A percentile compares a stretch with the other conserved stretches of the same genome.
Evolutionary conservation across 2,329 filamentous ascomycete genomes (phyloP).

Genomic region (Calonectria henricotiae): DNA sequence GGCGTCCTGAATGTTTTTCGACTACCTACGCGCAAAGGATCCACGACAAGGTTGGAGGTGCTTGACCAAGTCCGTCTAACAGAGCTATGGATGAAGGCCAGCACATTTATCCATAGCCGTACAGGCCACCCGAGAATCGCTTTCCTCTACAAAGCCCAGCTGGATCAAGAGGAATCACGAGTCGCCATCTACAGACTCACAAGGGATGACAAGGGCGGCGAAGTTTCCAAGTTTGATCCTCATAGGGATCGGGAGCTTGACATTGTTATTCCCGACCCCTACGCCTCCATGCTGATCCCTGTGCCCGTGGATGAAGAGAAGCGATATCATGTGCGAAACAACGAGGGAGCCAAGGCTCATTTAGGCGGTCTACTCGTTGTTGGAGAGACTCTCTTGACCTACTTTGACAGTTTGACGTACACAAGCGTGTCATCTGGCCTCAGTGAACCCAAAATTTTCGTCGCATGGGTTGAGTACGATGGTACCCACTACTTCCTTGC

Average conservation of each 20-base stretch:
- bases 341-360: conserved; percentile 69
- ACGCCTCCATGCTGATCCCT: conserved; percentile 75
- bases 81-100: conserved; percentile 74
- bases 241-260: conserved; percentile 71
- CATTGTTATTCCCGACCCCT: conserved; percentile 69
- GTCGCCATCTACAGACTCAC: conserved; percentile 75
- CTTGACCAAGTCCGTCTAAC: conserved; percentile 72
- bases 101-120: conserved; percentile 72
- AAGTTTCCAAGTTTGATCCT: conserved; percentile 71
- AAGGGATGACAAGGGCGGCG: conserved; percentile 71
- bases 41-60: conserved; percentile 63
- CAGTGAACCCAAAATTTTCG: conserved; percentile 85
- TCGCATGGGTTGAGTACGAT: conserved; percentile 92
- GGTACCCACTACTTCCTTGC: conserved; percentile 87
- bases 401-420: conserved; percentile 85
- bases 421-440: conserved; percentile 77
- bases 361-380: conserved; percentile 82
- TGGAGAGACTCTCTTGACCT: conserved; percentile 86
- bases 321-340: conserved; percentile 74
- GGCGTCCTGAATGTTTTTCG: conserved; percentile 72
- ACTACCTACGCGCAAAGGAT: conserved; percentile 65
- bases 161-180: conserved; percentile 69
- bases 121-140: conserved; percentile 73
- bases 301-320: conserved; percentile 73
- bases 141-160: conserved; percentile 71